Evolutionary conservation across 2,329 filamentous ascomycete species (phyloP).

Genomic region (Colletotrichum sp.): DNA sequence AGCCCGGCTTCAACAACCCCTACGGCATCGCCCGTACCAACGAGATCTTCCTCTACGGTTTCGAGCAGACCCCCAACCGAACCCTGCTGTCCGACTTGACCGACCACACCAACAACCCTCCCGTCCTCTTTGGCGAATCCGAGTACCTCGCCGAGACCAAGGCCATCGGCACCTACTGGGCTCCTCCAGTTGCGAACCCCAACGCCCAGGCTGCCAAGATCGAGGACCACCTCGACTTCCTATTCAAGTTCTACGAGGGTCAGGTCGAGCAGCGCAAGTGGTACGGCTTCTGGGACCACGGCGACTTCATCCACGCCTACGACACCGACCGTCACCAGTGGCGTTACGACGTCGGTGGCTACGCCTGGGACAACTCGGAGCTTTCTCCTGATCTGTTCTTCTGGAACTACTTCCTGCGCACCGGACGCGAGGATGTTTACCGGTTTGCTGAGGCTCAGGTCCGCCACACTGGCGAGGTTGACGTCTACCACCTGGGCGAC

Average conservation of each 20-base stretch:
- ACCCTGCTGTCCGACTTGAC: conserved; percentile 49
- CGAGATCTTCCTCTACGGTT: conserved; percentile 59
- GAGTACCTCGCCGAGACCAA: conserved; percentile 56
- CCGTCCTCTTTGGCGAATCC: conserved; percentile 53
- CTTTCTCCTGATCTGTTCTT: conserved; percentile 67
- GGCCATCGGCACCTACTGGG: conserved; percentile 63
- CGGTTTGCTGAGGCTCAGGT: conserved; percentile 64
- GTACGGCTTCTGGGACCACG: conserved; percentile 69
- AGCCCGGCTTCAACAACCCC: conserved; percentile 58
- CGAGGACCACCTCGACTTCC: conserved; percentile 59
- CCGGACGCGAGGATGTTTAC: conserved; percentile 61
- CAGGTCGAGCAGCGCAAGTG: conserved; percentile 63
- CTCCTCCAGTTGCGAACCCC: conserved; percentile 29
- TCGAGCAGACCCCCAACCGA: conserved; percentile 55
- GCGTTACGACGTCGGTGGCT: conserved; percentile 69
- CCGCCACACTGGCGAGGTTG: conserved; percentile 65
- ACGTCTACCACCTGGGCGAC: conserved; percentile 64
- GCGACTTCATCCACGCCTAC: conserved; percentile 69
- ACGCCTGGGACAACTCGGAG: conserved; percentile 70
- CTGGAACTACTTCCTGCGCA: conserved; percentile 67
- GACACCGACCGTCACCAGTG: conserved; percentile 63
- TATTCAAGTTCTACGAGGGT: conserved; percentile 59
- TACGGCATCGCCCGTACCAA: conserved; percentile 64
- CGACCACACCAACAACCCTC: conserved; percentile 54
- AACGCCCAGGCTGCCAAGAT: conserved; percentile 42